Conservation (phyloP, 169 alveolate species). For the Nephromyces sp. region DNA sequence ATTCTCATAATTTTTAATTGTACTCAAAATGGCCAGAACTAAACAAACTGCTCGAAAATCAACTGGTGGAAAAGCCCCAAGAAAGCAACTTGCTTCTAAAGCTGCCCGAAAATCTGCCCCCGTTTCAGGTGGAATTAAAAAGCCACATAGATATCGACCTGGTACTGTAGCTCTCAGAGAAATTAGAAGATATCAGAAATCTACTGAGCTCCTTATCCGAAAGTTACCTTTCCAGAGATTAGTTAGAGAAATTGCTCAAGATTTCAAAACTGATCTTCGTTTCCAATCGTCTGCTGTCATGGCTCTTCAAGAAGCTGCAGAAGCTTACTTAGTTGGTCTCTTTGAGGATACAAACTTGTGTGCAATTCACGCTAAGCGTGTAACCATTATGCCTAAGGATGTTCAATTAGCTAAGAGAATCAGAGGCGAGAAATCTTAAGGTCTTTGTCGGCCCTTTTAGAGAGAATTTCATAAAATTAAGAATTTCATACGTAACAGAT, state of each 20-base stretch:
- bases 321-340: constrained; percentile 94
- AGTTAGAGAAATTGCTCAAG: constrained; percentile 86
- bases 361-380: constrained; percentile 99
- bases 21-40: constrained; percentile 86
- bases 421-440: constrained; percentile 89
- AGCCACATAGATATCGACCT: constrained; percentile 97
- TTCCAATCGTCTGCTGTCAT: constrained; percentile 96
- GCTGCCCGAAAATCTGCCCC: constrained; percentile 98
- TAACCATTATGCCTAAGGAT: constrained; percentile 99
- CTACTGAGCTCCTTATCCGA: constrained; percentile 82
- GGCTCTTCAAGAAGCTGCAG: constrained; percentile 98
- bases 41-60: constrained; percentile 96
- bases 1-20: too few species aligned
- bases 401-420: constrained; percentile 95
- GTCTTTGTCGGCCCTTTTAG: background rate
- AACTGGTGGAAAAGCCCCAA: constrained; percentile 96
- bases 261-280: constrained; percentile 93
- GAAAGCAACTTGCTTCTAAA: constrained; percentile 93
- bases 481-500: background rate
- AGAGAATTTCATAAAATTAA: background rate
- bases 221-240: constrained; percentile 89
- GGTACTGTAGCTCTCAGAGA: constrained; percentile 83
- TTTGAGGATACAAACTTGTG: constrained; percentile 99
- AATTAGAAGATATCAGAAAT: constrained; percentile 88
- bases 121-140: constrained; percentile 90